These are phyloP conservation scores for Citrullus amarus DNA, from an alignment of 306 rosid species.

Conservation along the genomic window DNA sequence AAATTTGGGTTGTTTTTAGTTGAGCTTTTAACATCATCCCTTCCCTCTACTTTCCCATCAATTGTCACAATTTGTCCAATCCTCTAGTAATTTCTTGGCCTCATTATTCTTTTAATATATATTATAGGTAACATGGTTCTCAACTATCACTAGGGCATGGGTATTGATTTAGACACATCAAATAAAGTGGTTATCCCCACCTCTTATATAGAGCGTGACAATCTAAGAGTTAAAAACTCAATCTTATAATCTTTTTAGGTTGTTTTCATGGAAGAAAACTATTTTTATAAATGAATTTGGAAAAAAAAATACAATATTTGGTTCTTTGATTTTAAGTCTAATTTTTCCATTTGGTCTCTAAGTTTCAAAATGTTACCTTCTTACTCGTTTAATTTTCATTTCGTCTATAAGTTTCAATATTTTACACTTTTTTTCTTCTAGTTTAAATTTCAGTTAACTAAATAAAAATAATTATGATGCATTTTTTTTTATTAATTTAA, in stretches of 20 bases:
- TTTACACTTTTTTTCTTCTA: no score
- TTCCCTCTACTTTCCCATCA: neutral
- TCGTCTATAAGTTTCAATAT: no score
- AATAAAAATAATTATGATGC: no score
- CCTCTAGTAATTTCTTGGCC: neutral
- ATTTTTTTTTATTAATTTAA: no score
- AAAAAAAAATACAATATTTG: no score
- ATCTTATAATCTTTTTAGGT: neutral
- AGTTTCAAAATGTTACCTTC: no score
- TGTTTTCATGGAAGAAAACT: neutral
- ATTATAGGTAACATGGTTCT: neutral
- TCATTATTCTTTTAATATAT: neutral
- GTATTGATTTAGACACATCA: neutral
- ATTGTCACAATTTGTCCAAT: neutral
- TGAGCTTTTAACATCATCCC: neutral
- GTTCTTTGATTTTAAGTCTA: no score
- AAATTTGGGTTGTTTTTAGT: neutral
- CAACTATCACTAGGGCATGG: neutral
- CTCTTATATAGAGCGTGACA: neutral
- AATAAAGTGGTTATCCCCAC: neutral
- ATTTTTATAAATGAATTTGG: neutral
- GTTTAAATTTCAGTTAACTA: no score
- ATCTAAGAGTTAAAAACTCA: neutral
- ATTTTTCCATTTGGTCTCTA: no score
- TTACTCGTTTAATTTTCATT: no score